phyloP scores from a whole-genome alignment of 176 grass and related monocot genomes.

The Zoysia japonica region DNA sequence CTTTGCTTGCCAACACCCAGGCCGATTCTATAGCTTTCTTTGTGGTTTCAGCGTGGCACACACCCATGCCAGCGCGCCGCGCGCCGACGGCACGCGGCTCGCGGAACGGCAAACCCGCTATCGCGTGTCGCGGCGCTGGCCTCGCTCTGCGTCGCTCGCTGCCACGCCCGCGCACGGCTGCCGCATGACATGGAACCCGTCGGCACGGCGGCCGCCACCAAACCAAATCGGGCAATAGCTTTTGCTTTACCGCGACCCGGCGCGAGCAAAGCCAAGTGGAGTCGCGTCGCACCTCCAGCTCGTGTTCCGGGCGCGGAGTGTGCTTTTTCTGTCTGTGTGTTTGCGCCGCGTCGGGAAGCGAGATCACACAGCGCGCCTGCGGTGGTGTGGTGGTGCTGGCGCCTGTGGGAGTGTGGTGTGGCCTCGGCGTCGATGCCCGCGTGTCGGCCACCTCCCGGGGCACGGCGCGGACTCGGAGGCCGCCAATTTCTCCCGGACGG shows the following conservation, averaged over 20 bases:
- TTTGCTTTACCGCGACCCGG: neutral
- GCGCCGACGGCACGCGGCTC: conserved; percentile 2
- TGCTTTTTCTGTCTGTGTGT: neutral
- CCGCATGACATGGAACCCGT: neutral
- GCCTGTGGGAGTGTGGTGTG: neutral
- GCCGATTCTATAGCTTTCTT: too few relatives aligned
- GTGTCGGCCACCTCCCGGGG: conserved; percentile 40
- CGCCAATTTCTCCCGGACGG: conserved; percentile 8
- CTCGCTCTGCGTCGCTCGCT: neutral
- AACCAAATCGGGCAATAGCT: neutral
- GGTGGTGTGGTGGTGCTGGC: neutral
- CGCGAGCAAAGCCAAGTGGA: neutral
- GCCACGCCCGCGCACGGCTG: neutral
- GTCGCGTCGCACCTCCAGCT: neutral
- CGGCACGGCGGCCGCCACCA: neutral
- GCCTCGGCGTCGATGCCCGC: conserved; percentile 26
- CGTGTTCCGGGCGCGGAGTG: neutral
- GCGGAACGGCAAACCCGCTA: neutral
- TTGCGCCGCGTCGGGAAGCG: neutral
- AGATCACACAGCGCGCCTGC: neutral
- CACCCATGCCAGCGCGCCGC: too few relatives aligned
- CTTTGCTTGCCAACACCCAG: too few relatives aligned
- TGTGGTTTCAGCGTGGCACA: too few relatives aligned
- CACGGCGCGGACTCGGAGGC: conserved; percentile 33
- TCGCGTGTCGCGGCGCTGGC: neutral